phyloP scores from a whole-genome alignment of 139 green algal genomes.

The Parachlorella kessleri region DNA sequence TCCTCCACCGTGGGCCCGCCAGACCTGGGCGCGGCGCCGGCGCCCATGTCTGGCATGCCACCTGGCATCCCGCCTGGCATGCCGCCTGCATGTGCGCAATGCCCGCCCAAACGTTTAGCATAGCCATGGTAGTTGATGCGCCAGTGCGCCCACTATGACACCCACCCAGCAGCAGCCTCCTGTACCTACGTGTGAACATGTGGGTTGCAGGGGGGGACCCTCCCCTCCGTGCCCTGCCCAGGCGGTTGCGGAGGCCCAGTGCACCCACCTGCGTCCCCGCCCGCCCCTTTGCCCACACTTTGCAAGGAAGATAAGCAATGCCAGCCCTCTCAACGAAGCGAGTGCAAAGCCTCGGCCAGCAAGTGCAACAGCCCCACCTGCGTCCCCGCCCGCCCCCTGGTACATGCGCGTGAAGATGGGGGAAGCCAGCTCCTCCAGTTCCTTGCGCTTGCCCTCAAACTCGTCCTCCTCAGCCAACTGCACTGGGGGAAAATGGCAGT shows the following conservation, averaged over 20 bases:
- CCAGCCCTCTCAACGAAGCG: too few relatives aligned
- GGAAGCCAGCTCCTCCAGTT: constrained; percentile 92
- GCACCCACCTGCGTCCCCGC: too few relatives aligned
- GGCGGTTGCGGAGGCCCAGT: too few relatives aligned
- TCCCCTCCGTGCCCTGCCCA: too few relatives aligned
- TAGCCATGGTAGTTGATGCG: background rate
- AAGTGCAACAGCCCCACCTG: background rate
- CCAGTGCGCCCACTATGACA: background rate
- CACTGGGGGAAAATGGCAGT: background rate
- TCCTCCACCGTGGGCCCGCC: constrained; percentile 66
- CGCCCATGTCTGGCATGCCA: constrained; percentile 8
- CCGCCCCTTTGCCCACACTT: too few relatives aligned
- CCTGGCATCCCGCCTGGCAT: constrained; percentile 52
- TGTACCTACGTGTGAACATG: background rate
- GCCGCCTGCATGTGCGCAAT: constrained; percentile 43
- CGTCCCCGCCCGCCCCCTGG: constrained; percentile 42
- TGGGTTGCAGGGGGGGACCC: too few relatives aligned
- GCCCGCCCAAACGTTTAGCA: background rate
- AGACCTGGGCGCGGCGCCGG: background rate
- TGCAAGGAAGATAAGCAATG: too few relatives aligned
- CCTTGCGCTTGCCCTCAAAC: constrained; percentile 97
- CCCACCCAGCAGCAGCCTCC: background rate
- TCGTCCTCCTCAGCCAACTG: constrained; percentile 81
- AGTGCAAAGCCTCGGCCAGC: too few relatives aligned
- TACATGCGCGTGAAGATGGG: constrained; percentile 94